Evolutionary conservation across 139 green algal genomes (phyloP).

Genomic region (Coelastrella sp.): DNA sequence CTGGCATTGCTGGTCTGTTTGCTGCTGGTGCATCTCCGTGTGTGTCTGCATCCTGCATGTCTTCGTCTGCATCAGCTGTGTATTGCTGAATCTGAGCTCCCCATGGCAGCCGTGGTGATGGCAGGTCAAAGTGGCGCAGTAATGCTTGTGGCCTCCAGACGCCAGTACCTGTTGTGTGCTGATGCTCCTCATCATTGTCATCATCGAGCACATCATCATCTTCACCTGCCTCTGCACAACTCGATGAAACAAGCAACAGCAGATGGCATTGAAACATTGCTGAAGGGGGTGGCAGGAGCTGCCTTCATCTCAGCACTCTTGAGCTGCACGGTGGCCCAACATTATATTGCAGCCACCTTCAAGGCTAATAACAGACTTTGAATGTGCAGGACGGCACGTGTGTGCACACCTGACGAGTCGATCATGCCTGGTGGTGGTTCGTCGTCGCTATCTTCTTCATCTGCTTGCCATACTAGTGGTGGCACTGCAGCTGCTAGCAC

Average conservation of each 20-base stretch:
- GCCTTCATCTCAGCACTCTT: no score
- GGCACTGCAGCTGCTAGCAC: neutral
- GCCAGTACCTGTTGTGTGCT: neutral
- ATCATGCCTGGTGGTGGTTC: conserved; percentile 23
- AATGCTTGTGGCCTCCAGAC: neutral
- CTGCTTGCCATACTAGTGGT: neutral
- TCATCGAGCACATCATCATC: conserved; percentile 14
- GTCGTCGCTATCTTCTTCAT: conserved; percentile 6
- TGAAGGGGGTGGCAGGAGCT: no score
- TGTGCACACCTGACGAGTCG: neutral
- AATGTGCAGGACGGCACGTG: neutral
- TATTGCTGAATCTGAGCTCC: neutral
- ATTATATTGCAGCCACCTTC: no score
- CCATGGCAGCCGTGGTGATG: neutral
- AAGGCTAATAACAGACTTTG: no score
- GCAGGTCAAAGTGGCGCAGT: neutral
- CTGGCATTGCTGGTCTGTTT: neutral
- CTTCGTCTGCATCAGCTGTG: neutral
- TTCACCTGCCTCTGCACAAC: neutral
- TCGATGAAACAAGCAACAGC: neutral
- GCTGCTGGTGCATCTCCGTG: neutral
- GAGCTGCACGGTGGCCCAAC: no score
- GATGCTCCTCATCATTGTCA: neutral
- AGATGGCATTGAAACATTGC: neutral
- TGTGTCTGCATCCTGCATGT: neutral